phyloP scores from a whole-genome alignment of 1,284 basidiomycete species.

The Puccinia horiana region DNA sequence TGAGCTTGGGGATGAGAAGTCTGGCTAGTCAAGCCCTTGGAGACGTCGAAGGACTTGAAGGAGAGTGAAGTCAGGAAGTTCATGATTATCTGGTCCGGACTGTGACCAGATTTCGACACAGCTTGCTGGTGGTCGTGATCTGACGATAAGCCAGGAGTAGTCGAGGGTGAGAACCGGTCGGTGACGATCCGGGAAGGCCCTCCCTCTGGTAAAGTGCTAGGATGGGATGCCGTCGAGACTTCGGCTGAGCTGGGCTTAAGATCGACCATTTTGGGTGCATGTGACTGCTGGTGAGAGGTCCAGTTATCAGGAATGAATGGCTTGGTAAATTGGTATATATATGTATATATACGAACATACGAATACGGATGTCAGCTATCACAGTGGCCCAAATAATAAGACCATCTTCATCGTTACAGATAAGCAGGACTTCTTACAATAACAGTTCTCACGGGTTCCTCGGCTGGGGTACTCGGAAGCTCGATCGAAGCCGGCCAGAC shows the following conservation, averaged over 20 bases:
- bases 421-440: not conserved
- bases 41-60: not conserved
- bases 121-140: not conserved
- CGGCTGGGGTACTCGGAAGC: constrained; percentile 25
- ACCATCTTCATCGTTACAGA: too few relatives aligned
- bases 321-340: not conserved
- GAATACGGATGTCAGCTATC: too few relatives aligned
- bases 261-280: constrained; percentile 22
- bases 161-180: not conserved
- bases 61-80: constrained; percentile 1
- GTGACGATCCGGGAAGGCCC: constrained; percentile 24
- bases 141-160: not conserved
- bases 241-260: constrained; percentile 24
- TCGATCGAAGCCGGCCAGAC: constrained; percentile 41
- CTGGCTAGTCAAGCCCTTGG: not conserved
- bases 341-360: not conserved
- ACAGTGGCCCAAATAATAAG: not conserved
- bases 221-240: constrained; percentile 42
- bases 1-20: not conserved
- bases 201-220: constrained; percentile 42
- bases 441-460: constrained; percentile 21
- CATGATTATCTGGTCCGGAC: not conserved
- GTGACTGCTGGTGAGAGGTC: constrained; percentile 29
- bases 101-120: not conserved
- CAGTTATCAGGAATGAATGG: constrained; percentile 44